Evolutionary conservation across 139 green algal species (phyloP).

Genomic region (Micromonas pusilla): DNA sequence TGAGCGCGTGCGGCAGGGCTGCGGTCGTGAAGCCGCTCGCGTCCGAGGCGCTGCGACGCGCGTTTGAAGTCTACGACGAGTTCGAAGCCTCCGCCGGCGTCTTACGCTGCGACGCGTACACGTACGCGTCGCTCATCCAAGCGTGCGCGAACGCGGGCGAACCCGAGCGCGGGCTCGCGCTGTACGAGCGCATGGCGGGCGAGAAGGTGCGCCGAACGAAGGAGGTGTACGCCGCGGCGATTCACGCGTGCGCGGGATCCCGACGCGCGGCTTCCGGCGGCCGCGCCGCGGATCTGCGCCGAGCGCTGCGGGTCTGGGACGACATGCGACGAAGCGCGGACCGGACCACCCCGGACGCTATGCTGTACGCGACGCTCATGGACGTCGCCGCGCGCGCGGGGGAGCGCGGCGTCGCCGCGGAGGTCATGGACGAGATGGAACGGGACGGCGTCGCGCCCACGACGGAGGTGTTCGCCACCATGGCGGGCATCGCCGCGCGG

Average conservation of each 20-base stretch:
- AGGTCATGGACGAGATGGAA: background rate
- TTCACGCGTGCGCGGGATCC: background rate
- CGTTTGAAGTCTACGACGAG: slow-evolving; percentile 3
- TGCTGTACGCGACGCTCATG: slow-evolving; percentile 16
- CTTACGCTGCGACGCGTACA: background rate
- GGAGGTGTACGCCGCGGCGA: background rate
- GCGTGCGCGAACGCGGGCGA: background rate
- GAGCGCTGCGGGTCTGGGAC: background rate
- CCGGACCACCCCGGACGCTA: background rate
- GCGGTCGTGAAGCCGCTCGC: background rate
- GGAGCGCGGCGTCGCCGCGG: background rate
- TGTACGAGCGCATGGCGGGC: background rate
- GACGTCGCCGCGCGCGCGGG: background rate
- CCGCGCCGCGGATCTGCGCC: too few species aligned
- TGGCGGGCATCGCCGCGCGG: background rate
- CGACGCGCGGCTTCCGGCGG: too few species aligned
- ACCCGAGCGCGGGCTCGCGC: background rate
- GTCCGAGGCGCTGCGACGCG: background rate
- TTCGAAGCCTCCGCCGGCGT: background rate
- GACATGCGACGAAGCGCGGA: background rate
- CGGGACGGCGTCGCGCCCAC: background rate
- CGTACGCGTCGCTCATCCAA: slow-evolving; percentile 10
- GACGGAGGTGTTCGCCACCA: background rate
- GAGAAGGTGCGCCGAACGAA: background rate
- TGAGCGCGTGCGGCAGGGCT: slow-evolving; percentile 7